phyloP scores from a whole-genome alignment of 176 grass and related monocot species.

The Oryza longistaminata region DNA sequence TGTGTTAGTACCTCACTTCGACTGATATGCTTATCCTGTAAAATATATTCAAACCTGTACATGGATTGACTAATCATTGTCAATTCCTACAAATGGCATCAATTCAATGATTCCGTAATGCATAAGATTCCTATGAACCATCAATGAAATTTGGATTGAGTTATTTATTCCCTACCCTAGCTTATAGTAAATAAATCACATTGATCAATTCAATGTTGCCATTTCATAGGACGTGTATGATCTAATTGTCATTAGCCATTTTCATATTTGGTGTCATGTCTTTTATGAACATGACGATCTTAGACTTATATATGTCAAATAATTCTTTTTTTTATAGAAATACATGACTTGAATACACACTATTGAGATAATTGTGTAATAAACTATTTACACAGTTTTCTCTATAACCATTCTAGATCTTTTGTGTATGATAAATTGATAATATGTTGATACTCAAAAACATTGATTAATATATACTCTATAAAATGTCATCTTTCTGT shows the following conservation, averaged over 20 bases:
- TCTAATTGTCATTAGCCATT: no score
- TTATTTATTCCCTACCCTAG: no score
- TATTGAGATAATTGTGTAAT: not conserved
- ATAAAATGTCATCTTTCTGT: not conserved
- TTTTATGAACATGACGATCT: no score
- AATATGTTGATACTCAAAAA: not conserved
- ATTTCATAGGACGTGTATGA: no score
- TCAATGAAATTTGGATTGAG: no score
- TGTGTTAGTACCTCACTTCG: not conserved
- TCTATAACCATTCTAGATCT: not conserved
- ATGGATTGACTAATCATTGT: not conserved
- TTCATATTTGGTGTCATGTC: no score
- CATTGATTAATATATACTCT: not conserved
- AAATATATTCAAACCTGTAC: not conserved
- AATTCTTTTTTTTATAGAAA: not conserved
- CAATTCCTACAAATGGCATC: not conserved
- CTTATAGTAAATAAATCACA: no score
- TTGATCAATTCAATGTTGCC: no score
- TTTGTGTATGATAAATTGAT: not conserved
- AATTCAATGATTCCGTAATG: not conserved
- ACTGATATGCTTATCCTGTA: not conserved
- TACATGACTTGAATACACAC: not conserved
- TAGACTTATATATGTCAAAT: not conserved
- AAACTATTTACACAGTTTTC: not conserved
- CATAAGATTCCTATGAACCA: not conserved